Conservation (phyloP, 139 green algal genomes). For the Desmodesmus armatus region DNA sequence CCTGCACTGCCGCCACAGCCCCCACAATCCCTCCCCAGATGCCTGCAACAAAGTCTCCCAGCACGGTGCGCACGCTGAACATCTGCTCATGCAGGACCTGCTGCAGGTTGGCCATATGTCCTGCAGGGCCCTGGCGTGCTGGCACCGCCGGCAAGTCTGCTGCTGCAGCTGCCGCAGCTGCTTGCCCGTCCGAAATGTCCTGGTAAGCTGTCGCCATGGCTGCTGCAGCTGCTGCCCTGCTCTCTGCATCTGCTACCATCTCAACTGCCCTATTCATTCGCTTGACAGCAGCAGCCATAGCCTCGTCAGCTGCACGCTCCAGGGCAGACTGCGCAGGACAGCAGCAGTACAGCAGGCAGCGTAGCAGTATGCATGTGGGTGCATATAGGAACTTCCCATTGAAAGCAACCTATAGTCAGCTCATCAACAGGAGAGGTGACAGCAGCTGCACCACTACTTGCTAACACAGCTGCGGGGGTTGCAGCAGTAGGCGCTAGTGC, state of each 20-base stretch:
- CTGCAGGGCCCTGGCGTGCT: not conserved
- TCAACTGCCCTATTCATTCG: slow-evolving; percentile 45
- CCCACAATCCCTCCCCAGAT: slow-evolving; percentile 37
- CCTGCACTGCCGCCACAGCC: slow-evolving; percentile 2
- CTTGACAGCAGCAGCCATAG: slow-evolving; percentile 38
- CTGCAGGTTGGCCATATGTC: slow-evolving; percentile 16
- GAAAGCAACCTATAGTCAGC: too few relatives aligned
- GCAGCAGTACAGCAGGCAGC: too few relatives aligned
- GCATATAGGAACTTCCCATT: too few relatives aligned
- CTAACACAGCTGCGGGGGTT: too few relatives aligned
- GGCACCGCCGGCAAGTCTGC: slow-evolving; percentile 25
- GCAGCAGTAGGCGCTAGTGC: too few relatives aligned
- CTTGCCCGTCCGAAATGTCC: slow-evolving; percentile 42
- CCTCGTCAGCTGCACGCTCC: slow-evolving; percentile 25
- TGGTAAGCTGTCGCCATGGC: slow-evolving; percentile 47
- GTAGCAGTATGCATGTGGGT: too few relatives aligned
- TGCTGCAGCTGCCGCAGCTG: slow-evolving; percentile 1
- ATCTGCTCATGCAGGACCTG: slow-evolving; percentile 40
- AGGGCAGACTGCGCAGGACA: slow-evolving; percentile 28
- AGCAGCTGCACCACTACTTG: too few relatives aligned
- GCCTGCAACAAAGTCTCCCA: slow-evolving; percentile 21
- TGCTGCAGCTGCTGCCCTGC: slow-evolving; percentile 35
- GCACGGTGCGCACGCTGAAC: slow-evolving; percentile 24
- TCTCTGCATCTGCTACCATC: slow-evolving; percentile 43
- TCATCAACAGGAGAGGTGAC: too few relatives aligned